These are phyloP conservation scores for Funneliformis caledonium DNA, from an alignment of 371 early-diverging fungal genomes.

Conservation along the genomic window DNA sequence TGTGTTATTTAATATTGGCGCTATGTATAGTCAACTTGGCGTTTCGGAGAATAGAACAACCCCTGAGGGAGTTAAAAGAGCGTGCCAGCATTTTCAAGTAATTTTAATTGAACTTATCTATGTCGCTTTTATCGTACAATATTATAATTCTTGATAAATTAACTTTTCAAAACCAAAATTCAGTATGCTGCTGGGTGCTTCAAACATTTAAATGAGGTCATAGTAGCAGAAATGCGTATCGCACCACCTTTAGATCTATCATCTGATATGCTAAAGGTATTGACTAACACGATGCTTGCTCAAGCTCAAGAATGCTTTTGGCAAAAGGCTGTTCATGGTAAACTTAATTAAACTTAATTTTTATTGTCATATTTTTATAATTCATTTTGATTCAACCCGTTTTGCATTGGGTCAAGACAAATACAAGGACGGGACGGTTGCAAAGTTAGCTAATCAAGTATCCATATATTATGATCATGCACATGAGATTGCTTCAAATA, in stretches of 20 bases:
- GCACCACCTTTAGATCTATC: constrained; percentile 65
- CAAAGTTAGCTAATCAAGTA: constrained; percentile 75
- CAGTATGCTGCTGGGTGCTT: constrained; percentile 84
- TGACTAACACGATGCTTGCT: constrained; percentile 79
- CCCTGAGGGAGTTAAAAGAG: constrained; percentile 74
- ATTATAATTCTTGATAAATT: not conserved
- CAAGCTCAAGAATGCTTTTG: constrained; percentile 92
- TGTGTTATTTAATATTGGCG: constrained; percentile 83
- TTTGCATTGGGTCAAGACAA: constrained; percentile 55
- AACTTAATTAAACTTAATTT: not conserved
- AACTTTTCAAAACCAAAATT: not conserved
- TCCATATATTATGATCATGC: constrained; percentile 75
- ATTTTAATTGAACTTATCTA: not conserved
- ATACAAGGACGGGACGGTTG: constrained; percentile 74
- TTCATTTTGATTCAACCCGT: not conserved
- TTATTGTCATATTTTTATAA: not conserved
- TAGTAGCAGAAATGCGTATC: constrained; percentile 63
- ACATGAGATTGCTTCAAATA: constrained; percentile 63
- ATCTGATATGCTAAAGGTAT: constrained; percentile 60
- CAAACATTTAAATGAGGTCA: constrained; percentile 59
- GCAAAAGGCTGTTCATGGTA: constrained; percentile 72
- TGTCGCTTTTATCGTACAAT: not conserved
- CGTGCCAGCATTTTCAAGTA: constrained; percentile 80
- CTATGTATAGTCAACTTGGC: constrained; percentile 80
- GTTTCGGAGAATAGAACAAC: constrained; percentile 63